Evolutionary conservation across 1,284 basidiomycete species (phyloP).

Genomic region (Ceraceosorus guamensis): DNA sequence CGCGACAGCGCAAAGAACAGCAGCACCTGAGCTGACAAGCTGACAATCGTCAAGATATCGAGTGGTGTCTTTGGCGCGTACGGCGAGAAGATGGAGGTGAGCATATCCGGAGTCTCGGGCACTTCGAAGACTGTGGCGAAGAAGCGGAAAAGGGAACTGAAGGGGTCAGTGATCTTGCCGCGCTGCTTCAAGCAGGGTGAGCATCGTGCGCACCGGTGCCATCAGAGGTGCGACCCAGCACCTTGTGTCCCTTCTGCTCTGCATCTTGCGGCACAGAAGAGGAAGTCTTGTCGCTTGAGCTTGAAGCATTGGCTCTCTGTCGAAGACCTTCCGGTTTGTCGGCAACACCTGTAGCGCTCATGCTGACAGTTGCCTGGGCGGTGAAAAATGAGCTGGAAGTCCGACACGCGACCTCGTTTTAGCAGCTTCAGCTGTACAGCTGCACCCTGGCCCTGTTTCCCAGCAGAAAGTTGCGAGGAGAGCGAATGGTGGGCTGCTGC

Average conservation of each 20-base stretch:
- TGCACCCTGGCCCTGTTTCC: no score
- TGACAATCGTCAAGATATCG: constrained; percentile 73
- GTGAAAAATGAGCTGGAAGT: no score
- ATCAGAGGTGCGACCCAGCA: constrained; percentile 9
- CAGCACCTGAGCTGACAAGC: constrained; percentile 69
- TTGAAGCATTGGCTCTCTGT: no score
- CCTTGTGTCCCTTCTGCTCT: constrained; percentile 4
- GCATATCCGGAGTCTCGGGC: constrained; percentile 87
- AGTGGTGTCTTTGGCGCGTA: constrained; percentile 81
- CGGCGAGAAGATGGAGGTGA: constrained; percentile 84
- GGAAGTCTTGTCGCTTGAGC: no score
- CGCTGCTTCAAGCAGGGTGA: background rate
- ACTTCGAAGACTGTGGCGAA: constrained; percentile 69
- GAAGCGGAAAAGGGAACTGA: background rate
- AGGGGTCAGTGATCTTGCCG: background rate
- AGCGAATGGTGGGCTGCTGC: no score
- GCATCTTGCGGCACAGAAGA: no score
- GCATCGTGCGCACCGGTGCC: constrained; percentile 7
- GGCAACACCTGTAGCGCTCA: no score
- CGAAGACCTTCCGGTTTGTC: no score
- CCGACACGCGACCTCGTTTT: no score
- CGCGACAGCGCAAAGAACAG: constrained; percentile 62
- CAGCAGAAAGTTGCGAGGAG: no score
- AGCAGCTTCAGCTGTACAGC: no score
- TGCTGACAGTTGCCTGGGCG: no score